These are phyloP conservation scores for Hypholoma fasciculare DNA, from an alignment of 768 basidiomycete genomes.

Conservation along the genomic window DNA sequence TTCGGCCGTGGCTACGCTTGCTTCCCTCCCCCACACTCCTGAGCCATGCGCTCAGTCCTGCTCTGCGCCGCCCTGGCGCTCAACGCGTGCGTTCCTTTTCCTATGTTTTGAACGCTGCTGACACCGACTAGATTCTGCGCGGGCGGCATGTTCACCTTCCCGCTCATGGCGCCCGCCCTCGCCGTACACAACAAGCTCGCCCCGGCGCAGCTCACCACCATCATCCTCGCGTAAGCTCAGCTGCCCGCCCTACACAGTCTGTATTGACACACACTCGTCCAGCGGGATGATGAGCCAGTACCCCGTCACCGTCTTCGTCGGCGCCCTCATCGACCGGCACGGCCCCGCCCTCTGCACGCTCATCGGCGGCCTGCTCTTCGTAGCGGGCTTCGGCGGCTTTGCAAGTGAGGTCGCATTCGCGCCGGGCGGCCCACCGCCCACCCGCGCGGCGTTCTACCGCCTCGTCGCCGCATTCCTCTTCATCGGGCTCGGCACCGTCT, in stretches of 20 bases:
- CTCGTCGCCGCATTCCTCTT: conserved; percentile 58
- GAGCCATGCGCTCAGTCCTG: conserved; percentile 17
- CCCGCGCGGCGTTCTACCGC: conserved; percentile 43
- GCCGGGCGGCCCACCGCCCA: conserved; percentile 39
- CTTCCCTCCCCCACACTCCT: background rate
- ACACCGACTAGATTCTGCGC: conserved; percentile 56
- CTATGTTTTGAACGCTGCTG: background rate
- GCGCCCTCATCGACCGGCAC: conserved; percentile 64
- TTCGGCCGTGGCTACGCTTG: background rate
- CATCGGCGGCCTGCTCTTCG: conserved; percentile 57
- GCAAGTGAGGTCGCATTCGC: conserved; percentile 54
- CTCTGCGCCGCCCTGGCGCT: conserved; percentile 55
- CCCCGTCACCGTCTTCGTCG: conserved; percentile 69
- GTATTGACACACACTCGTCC: background rate
- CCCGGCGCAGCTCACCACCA: conserved; percentile 78
- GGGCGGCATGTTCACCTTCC: conserved; percentile 81
- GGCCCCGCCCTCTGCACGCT: conserved; percentile 73
- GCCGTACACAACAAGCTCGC: conserved; percentile 59
- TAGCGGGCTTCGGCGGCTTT: conserved; percentile 62
- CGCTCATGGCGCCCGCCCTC: conserved; percentile 67
- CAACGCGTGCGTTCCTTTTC: conserved; percentile 52
- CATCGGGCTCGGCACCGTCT: conserved; percentile 66
- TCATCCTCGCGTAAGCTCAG: conserved; percentile 66
- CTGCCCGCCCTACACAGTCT: background rate
- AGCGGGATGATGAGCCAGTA: conserved; percentile 88